A percentile compares a stretch with the other conserved stretches of the same genome.
phyloP scores from a whole-genome alignment of 129 eudicot genomes.

The Smallanthus sonchifolius region DNA sequence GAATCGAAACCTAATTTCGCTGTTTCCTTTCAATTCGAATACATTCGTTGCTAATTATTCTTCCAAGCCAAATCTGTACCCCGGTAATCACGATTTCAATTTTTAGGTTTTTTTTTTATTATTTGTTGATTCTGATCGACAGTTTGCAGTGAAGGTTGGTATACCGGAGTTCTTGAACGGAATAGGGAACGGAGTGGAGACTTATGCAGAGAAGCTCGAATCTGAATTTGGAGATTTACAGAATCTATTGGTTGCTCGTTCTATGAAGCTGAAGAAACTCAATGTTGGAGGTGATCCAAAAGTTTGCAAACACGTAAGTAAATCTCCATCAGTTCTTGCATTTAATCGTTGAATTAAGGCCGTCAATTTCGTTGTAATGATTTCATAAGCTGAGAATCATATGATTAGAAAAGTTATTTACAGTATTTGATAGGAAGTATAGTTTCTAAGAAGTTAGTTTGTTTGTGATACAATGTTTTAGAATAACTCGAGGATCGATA shows the following conservation, averaged over 20 bases:
- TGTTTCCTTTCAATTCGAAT: slow-evolving; percentile 23
- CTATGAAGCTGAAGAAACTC: slow-evolving; percentile 73
- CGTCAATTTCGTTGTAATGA: background rate
- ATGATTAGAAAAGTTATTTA: background rate
- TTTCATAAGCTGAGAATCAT: background rate
- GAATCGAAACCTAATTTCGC: slow-evolving; percentile 15
- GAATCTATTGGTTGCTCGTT: slow-evolving; percentile 71
- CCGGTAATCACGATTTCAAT: slow-evolving; percentile 35
- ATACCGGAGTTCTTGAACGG: slow-evolving; percentile 88
- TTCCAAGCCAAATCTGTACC: slow-evolving; percentile 58
- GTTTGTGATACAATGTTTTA: background rate
- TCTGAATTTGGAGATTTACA: slow-evolving; percentile 79
- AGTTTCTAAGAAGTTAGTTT: background rate
- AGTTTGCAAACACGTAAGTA: slow-evolving; percentile 68
- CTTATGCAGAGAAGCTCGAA: slow-evolving; percentile 73
- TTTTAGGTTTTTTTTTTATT: slow-evolving; percentile 6
- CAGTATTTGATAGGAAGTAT: background rate
- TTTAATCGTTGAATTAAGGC: background rate
- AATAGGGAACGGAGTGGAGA: slow-evolving; percentile 80
- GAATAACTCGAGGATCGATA: background rate
- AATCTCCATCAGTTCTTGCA: background rate
- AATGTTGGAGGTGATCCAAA: slow-evolving; percentile 42
- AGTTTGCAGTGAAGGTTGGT: slow-evolving; percentile 68
- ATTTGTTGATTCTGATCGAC: background rate
- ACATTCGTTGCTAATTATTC: slow-evolving; percentile 49